Percentiles rank a stretch among this genome's conserved stretches.
These are phyloP conservation scores for Vitis vinifera DNA, from an alignment of 164 flowering plant genomes.

Conservation along the genomic window ASM3070453v1 NC_081822.1:4698001-4698500, in stretches of 20 bases:
- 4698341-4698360: too few relatives aligned
- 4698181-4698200: constrained; percentile 96
- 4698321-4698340: too few relatives aligned
- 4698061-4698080: constrained; percentile 70
- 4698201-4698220: constrained; percentile 82
- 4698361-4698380: too few relatives aligned
- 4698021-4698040: constrained; percentile 92
- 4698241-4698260: neutral
- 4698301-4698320: too few relatives aligned
- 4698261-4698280: neutral
- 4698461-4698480: too few relatives aligned
- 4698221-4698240: constrained; percentile 95
- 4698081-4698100: constrained; percentile 82
- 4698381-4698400: too few relatives aligned
- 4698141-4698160: constrained; percentile 86
- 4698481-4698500: too few relatives aligned
- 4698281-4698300: neutral
- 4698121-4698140: constrained; percentile 85
- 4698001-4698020: constrained; percentile 70
- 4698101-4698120: constrained; percentile 87
- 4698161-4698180: constrained; percentile 96
- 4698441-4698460: too few relatives aligned
- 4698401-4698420: too few relatives aligned
- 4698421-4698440: too few relatives aligned
- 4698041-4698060: constrained; percentile 90